These are phyloP conservation scores for Gracilaria vermiculophylla DNA, from an alignment of 23 red algal genomes.

Conservation along the genomic window DNA sequence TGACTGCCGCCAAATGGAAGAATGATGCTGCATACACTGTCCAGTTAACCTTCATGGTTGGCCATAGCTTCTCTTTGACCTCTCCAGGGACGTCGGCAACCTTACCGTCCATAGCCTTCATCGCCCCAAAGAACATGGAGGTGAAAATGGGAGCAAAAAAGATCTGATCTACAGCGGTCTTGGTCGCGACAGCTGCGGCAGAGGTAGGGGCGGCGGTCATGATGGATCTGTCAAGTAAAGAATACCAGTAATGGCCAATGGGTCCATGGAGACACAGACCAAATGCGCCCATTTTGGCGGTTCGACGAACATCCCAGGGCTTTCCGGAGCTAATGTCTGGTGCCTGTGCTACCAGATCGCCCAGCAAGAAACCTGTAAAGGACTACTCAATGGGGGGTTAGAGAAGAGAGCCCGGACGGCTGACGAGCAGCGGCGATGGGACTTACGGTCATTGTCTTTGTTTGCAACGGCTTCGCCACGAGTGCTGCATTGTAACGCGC, in stretches of 20 bases:
- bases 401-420: not conserved
- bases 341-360: conserved; percentile 98
- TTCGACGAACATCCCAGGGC: conserved; percentile 88
- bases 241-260: conserved; percentile 99
- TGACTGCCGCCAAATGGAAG: not conserved
- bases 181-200: conserved; percentile 80
- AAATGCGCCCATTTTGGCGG: conserved; percentile 90
- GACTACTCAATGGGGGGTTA: conserved; percentile 57
- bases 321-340: conserved; percentile 86
- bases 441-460: conserved; percentile 98
- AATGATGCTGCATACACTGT: conserved; percentile 65
- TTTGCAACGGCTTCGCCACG: conserved; percentile 85
- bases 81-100: conserved; percentile 62
- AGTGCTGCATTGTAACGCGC: conserved; percentile 87
- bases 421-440: not conserved
- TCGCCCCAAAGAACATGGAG: conserved; percentile 88
- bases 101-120: conserved; percentile 93
- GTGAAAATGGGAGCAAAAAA: conserved; percentile 98
- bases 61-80: conserved; percentile 94
- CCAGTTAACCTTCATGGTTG: conserved; percentile 99
- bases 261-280: conserved; percentile 91
- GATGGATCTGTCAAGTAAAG: conserved; percentile 90
- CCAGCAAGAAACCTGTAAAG: conserved; percentile 91
- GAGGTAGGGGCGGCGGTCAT: conserved; percentile 89
- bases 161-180: conserved; percentile 98